Evolutionary conservation across 73 alveolate genomes (phyloP).

Genomic region (Halteria grandinella): DNA sequence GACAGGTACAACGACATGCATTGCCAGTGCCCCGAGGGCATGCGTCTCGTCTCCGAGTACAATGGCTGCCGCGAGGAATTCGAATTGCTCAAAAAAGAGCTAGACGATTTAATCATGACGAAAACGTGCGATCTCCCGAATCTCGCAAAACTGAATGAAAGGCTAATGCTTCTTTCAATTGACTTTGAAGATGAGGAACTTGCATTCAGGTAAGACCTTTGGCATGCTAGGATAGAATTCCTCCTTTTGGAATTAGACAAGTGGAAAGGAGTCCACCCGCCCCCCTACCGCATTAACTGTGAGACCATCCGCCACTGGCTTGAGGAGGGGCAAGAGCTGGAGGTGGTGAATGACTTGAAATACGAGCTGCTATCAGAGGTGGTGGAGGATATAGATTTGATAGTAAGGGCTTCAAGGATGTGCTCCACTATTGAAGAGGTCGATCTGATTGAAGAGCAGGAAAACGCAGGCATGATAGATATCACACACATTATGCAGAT

Average conservation of each 20-base stretch:
- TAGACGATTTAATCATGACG: no score
- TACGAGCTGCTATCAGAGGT: constrained; percentile 14
- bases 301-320: constrained; percentile 11
- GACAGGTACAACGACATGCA: not conserved
- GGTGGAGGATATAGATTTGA: constrained; percentile 21
- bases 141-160: not conserved
- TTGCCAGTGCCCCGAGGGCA: constrained; percentile 19
- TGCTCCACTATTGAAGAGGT: constrained; percentile 12
- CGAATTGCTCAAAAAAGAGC: not conserved
- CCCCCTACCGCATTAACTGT: not conserved
- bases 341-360: constrained; percentile 12
- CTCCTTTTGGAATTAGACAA: no score
- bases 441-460: not conserved
- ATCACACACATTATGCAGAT: not conserved
- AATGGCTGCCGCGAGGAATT: not conserved
- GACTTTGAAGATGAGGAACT: constrained; percentile 35
- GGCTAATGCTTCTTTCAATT: not conserved
- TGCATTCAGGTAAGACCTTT: constrained; percentile 6
- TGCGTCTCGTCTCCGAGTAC: not conserved
- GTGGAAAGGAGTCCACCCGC: no score
- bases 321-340: constrained; percentile 29
- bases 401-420: not conserved
- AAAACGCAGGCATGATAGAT: constrained; percentile 1
- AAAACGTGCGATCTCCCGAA: not conserved
- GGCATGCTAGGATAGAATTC: constrained; percentile 20